These are phyloP conservation scores for Hypoxylon sp. DNA, from an alignment of 2,329 filamentous ascomycete genomes.

Conservation along the genomic window DNA sequence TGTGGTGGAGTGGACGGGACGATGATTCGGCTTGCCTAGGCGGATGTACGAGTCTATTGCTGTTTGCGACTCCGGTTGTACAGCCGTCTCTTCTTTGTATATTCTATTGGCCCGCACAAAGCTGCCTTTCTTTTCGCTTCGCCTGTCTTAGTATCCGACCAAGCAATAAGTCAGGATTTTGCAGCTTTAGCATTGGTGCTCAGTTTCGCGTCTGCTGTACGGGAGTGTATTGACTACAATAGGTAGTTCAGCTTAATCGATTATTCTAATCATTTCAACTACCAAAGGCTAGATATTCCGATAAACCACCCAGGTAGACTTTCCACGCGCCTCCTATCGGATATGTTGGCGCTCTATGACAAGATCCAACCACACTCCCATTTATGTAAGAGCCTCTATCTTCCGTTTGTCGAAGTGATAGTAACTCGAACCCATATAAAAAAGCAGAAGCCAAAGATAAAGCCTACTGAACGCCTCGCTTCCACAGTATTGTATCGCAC, in stretches of 20 bases:
- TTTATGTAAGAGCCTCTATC: neutral
- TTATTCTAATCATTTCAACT: neutral
- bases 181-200: neutral
- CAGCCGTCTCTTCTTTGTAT: conserved; percentile 19
- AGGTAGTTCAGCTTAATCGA: neutral
- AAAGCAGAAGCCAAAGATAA: neutral
- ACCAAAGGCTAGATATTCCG: neutral
- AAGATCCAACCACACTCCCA: neutral
- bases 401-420: neutral
- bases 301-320: neutral
- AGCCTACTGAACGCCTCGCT: conserved; percentile 21
- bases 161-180: conserved; percentile 9
- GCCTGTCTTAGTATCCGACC: conserved; percentile 5
- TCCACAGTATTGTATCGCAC: conserved; percentile 16
- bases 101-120: conserved; percentile 16
- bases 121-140: conserved; percentile 12
- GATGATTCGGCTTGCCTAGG: neutral
- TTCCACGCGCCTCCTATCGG: neutral
- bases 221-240: neutral
- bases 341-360: neutral
- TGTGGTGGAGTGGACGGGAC: conserved; percentile 5
- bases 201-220: neutral
- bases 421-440: neutral
- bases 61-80: conserved; percentile 18
- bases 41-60: neutral